These are phyloP conservation scores for Chalciporus sp. DNA, from an alignment of 1,284 basidiomycete species.

Conservation along the genomic window DNA sequence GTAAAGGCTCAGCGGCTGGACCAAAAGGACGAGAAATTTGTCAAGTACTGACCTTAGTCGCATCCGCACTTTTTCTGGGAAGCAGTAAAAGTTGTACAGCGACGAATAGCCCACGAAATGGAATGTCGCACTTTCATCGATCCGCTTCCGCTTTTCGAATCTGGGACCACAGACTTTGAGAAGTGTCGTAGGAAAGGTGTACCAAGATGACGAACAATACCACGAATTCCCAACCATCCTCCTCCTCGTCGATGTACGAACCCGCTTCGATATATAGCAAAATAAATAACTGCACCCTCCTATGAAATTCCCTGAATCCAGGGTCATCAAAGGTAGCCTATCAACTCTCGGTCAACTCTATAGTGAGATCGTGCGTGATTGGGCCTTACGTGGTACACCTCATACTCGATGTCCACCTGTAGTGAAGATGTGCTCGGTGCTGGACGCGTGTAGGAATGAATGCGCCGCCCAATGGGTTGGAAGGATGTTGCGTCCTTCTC, in stretches of 20 bases:
- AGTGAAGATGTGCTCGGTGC: conserved; percentile 36
- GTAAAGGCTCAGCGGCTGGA: conserved; percentile 27
- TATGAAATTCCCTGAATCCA: conserved; percentile 91
- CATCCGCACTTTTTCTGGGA: conserved; percentile 84
- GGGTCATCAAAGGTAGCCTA: conserved; percentile 85
- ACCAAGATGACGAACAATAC: conserved; percentile 59
- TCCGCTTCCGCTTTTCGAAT: conserved; percentile 81
- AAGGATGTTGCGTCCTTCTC: conserved; percentile 77
- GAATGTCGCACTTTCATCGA: conserved; percentile 60
- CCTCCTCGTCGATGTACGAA: conserved; percentile 89
- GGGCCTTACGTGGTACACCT: conserved; percentile 81
- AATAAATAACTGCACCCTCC: conserved; percentile 94
- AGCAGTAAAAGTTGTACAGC: conserved; percentile 92
- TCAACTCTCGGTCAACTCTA: conserved; percentile 8
- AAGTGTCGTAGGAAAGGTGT: not conserved
- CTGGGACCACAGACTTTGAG: conserved; percentile 41
- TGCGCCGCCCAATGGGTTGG: conserved; percentile 74
- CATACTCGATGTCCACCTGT: conserved; percentile 69
- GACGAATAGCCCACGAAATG: conserved; percentile 94
- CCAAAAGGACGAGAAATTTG: not conserved
- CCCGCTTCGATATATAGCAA: conserved; percentile 95
- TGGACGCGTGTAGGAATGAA: conserved; percentile 74
- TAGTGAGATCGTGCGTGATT: conserved; percentile 1
- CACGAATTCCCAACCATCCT: conserved; percentile 88
- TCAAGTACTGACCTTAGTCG: conserved; percentile 69